Conservation (phyloP, 1,284 basidiomycete species). For the Coniferiporia weirii region DNA sequence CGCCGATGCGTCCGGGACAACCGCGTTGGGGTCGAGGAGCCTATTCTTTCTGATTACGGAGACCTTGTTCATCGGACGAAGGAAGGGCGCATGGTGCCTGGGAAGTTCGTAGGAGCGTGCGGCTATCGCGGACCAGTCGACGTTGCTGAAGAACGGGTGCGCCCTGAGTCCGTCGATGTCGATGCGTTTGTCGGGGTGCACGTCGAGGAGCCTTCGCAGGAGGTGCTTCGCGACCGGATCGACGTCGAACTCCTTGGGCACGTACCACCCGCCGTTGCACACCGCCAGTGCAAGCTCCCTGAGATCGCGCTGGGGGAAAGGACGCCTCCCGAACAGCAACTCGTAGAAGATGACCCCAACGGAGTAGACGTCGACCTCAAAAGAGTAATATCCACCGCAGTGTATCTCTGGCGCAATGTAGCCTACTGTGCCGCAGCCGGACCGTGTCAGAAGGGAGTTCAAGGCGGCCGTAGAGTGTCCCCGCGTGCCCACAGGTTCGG, state of each 20-base stretch:
- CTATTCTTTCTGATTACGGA: no score
- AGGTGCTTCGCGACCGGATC: no score
- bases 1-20: no score
- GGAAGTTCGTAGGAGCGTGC: neutral
- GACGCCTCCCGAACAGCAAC: no score
- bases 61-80: neutral
- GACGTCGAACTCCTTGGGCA: no score
- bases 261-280: no score
- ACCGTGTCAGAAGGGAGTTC: constrained; percentile 21
- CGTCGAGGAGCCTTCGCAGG: neutral
- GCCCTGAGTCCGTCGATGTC: neutral
- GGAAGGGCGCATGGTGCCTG: neutral
- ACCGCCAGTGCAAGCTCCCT: no score
- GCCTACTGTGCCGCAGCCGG: constrained; percentile 24
- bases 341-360: constrained; percentile 58
- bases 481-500: neutral
- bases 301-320: no score
- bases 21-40: no score
- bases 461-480: constrained; percentile 21
- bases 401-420: constrained; percentile 56
- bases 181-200: neutral
- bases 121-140: neutral
- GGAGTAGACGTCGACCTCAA: constrained; percentile 53
- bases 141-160: no score
- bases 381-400: constrained; percentile 37